A percentile compares a stretch with the other conserved stretches of the same genome.
Conservation (phyloP, 23 red algal species). For the Gracilaria caudata region DNA sequence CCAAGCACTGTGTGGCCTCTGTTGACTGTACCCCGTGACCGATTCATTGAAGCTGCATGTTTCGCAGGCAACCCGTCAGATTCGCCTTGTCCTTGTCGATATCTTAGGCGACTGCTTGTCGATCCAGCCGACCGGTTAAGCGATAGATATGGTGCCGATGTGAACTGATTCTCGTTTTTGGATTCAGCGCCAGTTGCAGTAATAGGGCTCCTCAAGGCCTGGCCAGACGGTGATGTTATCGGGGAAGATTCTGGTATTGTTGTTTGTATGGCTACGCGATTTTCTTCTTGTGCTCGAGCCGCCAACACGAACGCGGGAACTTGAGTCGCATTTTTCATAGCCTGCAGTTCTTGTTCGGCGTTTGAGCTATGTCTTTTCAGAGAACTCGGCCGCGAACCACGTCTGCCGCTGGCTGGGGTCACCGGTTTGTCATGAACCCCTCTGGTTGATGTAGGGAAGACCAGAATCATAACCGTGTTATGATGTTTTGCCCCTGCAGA, state of each 20-base stretch:
- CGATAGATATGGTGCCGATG: slow-evolving; percentile 16
- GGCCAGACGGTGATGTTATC: slow-evolving; percentile 38
- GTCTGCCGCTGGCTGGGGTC: slow-evolving; percentile 7
- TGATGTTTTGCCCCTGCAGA: slow-evolving; percentile 34
- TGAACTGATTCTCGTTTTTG: slow-evolving; percentile 1
- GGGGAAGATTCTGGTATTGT: slow-evolving; percentile 37
- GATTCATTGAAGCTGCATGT: background rate
- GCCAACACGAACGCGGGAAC: slow-evolving; percentile 43
- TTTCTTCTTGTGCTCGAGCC: slow-evolving; percentile 61
- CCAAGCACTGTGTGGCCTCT: slow-evolving; percentile 26
- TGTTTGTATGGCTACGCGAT: slow-evolving; percentile 14
- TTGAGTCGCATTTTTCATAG: slow-evolving; percentile 29
- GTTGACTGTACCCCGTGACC: background rate
- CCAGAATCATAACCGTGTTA: slow-evolving; percentile 62
- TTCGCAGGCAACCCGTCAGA: background rate
- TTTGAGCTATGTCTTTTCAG: slow-evolving; percentile 55
- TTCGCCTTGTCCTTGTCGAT: background rate
- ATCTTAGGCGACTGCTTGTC: background rate
- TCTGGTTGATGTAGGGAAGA: slow-evolving; percentile 44
- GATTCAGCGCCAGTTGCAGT: background rate
- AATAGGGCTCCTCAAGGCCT: slow-evolving; percentile 9
- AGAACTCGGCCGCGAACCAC: slow-evolving; percentile 51
- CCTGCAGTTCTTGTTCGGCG: slow-evolving; percentile 47
- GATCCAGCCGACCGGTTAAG: slow-evolving; percentile 21
- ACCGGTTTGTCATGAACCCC: slow-evolving; percentile 39